Evolutionary conservation across 257 asterid genomes (phyloP).

Genomic region (Solanum microdontum): DNA sequence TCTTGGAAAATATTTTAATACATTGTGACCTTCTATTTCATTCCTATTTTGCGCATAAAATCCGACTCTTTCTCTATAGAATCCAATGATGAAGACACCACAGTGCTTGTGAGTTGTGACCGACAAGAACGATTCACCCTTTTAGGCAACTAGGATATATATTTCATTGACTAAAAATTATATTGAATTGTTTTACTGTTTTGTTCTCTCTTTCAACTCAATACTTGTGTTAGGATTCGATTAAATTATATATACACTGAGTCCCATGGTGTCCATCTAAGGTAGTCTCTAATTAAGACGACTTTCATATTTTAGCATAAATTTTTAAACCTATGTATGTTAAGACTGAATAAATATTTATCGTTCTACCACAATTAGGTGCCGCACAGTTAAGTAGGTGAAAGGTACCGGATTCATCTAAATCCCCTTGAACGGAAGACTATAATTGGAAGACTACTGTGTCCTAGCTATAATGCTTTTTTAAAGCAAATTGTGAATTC

Average conservation of each 20-base stretch:
- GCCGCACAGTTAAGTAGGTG: accelerated
- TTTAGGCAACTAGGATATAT: not conserved
- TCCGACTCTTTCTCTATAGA: not conserved
- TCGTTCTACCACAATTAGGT: accelerated
- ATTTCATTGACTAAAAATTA: not conserved
- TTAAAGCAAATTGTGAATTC: not conserved
- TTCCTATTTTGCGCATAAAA: not conserved
- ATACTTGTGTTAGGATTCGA: not conserved
- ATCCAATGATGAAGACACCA: not conserved
- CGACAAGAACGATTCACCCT: not conserved
- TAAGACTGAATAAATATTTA: not conserved
- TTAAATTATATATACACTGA: not conserved
- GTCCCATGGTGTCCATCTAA: accelerated
- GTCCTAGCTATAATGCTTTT: not conserved
- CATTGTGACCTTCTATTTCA: not conserved
- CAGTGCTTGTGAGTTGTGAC: not conserved
- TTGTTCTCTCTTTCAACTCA: not conserved
- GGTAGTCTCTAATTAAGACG: accelerated
- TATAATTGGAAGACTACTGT: not conserved
- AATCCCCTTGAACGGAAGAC: not conserved
- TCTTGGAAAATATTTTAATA: not conserved
- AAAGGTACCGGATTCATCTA: accelerated
- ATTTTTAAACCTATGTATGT: not conserved
- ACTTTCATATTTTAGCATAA: not conserved
- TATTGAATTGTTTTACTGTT: not conserved